Percentiles rank a stretch among this genome's conserved stretches.
Evolutionary conservation across 139 green algal genomes (phyloP).

Genomic region (Tetradesmus obliquus): DNA sequence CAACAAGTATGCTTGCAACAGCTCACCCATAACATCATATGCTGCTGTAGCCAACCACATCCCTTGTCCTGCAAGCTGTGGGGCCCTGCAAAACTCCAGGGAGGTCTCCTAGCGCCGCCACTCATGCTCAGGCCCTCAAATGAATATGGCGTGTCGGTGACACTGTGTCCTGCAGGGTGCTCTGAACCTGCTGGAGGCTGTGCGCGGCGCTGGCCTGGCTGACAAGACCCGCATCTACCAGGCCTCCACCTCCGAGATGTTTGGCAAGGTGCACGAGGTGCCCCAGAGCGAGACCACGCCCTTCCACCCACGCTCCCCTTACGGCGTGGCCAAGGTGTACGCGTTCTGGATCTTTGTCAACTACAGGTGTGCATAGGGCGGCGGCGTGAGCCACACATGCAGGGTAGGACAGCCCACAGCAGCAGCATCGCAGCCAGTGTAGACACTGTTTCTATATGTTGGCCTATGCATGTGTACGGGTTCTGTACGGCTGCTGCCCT

Average conservation of each 20-base stretch:
- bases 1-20: too few species aligned
- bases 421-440: background rate
- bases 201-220: slow-evolving; percentile 58
- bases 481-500: background rate
- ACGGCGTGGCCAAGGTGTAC: slow-evolving; percentile 83
- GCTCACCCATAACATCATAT: too few species aligned
- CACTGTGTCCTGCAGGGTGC: slow-evolving; percentile 48
- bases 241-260: slow-evolving; percentile 85
- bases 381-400: too few species aligned
- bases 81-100: too few species aligned
- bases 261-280: slow-evolving; percentile 79
- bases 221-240: slow-evolving; percentile 77
- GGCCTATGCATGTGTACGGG: background rate
- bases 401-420: background rate
- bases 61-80: too few species aligned
- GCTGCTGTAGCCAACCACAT: too few species aligned
- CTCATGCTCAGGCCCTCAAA: too few species aligned
- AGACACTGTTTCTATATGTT: background rate
- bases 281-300: slow-evolving; percentile 78
- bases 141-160: too few species aligned
- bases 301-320: slow-evolving; percentile 84
- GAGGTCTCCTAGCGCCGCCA: too few species aligned
- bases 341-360: slow-evolving; percentile 82
- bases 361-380: slow-evolving; percentile 68
- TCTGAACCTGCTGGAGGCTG: slow-evolving; percentile 79